A percentile compares a stretch with the other conserved stretches of the same genome.
These are phyloP conservation scores for Solanum chiquidenum DNA, from an alignment of 257 asterid genomes.

Conservation along the genomic window DNA sequence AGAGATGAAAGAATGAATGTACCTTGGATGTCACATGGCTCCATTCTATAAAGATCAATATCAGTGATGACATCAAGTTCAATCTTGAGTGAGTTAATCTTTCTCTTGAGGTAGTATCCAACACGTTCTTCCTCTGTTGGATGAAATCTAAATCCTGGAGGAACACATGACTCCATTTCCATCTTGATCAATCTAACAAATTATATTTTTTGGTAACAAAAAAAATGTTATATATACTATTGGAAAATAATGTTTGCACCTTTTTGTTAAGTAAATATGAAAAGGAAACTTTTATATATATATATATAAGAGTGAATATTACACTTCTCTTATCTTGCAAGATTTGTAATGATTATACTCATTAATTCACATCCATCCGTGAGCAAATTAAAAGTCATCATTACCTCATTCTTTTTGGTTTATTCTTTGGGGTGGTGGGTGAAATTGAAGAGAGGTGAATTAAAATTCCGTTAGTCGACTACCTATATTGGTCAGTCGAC, in stretches of 20 bases:
- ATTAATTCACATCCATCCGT: conserved; percentile 46
- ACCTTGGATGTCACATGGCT: conserved; percentile 96
- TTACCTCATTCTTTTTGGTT: neutral
- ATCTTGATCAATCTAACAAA: conserved; percentile 5
- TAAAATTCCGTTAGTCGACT: too few relatives aligned
- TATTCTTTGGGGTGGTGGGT: neutral
- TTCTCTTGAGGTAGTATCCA: conserved; percentile 72
- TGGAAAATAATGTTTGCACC: neutral
- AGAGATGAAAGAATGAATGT: neutral
- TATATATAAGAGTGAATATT: conserved; percentile 18
- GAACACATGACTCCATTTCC: conserved; percentile 68
- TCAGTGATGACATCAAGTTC: conserved; percentile 71
- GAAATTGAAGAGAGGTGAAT: too few relatives aligned
- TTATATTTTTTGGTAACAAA: neutral
- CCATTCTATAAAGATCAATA: conserved; percentile 77
- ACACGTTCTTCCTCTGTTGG: conserved; percentile 92
- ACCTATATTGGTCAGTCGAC: too few relatives aligned
- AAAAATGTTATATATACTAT: neutral
- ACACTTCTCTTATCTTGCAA: conserved; percentile 29
- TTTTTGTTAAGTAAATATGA: neutral
- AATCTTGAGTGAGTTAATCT: conserved; percentile 47
- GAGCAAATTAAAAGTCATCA: conserved; percentile 15
- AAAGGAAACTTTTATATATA: conserved; percentile 4
- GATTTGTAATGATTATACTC: conserved; percentile 19
- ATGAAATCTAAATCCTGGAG: conserved; percentile 90